A percentile compares a stretch with the other conserved stretches of the same genome.
These are phyloP conservation scores for Coffea eugenioides DNA, from an alignment of 257 asterid species.

Conservation along the genomic window DNA sequence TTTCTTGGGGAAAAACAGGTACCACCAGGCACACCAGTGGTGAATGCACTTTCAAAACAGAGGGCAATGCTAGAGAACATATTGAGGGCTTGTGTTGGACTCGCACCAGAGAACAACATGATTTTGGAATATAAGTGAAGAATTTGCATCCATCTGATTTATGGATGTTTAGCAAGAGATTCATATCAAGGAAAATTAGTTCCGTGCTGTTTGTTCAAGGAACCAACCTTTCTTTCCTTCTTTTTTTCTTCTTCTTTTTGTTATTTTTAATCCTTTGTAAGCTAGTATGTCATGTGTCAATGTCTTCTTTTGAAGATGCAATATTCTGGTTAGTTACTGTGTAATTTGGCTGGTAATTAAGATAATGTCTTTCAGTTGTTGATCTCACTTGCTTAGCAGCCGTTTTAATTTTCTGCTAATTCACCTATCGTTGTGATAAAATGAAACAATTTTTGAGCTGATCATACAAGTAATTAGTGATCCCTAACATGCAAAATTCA, in stretches of 20 bases:
- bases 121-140: slow-evolving; percentile 89
- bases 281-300: not conserved
- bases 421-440: no score
- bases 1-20: slow-evolving; percentile 49
- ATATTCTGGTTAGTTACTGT: not conserved
- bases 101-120: slow-evolving; percentile 99
- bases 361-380: not conserved
- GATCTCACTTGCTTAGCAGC: not conserved
- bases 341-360: not conserved
- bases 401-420: not conserved
- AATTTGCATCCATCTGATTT: not conserved
- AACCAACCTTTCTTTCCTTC: not conserved
- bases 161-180: not conserved
- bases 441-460: no score
- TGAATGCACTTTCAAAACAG: slow-evolving; percentile 93
- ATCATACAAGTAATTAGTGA: no score
- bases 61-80: slow-evolving; percentile 97
- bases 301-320: not conserved
- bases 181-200: not conserved
- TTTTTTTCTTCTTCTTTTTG: not conserved
- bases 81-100: slow-evolving; percentile 93
- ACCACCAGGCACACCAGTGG: slow-evolving; percentile 98
- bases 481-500: no score
- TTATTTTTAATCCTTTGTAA: not conserved
- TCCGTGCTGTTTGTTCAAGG: not conserved